Evolutionary conservation across 257 asterid genomes (phyloP).

Genomic region (Solanum bukasovii): DNA sequence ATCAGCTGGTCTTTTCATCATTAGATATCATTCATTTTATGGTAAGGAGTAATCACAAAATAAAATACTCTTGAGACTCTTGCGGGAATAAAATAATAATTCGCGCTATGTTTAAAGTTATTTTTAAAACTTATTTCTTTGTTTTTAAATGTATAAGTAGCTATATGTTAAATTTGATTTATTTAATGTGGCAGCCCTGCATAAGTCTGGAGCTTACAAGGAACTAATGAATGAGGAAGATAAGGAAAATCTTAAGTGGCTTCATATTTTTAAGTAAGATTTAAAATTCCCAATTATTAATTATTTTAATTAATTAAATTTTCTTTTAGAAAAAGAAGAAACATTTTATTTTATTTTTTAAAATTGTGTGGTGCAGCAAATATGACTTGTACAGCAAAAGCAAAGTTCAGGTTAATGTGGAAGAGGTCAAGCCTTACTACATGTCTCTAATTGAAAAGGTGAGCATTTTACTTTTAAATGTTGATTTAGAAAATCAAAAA

Average conservation of each 20-base stretch:
- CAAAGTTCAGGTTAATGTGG: constrained; percentile 54
- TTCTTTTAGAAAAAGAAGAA: neutral
- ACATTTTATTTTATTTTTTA: neutral
- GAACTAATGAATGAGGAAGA: constrained; percentile 73
- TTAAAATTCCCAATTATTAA: neutral
- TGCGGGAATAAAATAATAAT: no score
- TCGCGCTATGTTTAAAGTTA: neutral
- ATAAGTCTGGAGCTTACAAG: constrained; percentile 52
- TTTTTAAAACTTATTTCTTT: no score
- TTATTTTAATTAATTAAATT: neutral
- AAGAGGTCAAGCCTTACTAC: constrained; percentile 14
- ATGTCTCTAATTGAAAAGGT: constrained; percentile 72
- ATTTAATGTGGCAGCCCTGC: constrained; percentile 47
- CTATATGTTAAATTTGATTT: neutral
- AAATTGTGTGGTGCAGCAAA: constrained; percentile 41
- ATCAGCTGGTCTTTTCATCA: constrained; percentile 66
- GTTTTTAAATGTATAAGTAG: neutral
- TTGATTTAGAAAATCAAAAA: neutral
- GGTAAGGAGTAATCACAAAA: constrained; percentile 31
- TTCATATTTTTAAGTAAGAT: constrained; percentile 42
- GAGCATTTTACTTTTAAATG: neutral
- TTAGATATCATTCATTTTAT: constrained; percentile 79
- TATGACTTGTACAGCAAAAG: constrained; percentile 82
- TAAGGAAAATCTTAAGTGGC: constrained; percentile 21
- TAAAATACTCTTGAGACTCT: neutral